A percentile compares a stretch with the other conserved stretches of the same genome.
phyloP scores from a whole-genome alignment of 2,329 filamentous ascomycete genomes.

The Monosporascus sp. region DNA sequence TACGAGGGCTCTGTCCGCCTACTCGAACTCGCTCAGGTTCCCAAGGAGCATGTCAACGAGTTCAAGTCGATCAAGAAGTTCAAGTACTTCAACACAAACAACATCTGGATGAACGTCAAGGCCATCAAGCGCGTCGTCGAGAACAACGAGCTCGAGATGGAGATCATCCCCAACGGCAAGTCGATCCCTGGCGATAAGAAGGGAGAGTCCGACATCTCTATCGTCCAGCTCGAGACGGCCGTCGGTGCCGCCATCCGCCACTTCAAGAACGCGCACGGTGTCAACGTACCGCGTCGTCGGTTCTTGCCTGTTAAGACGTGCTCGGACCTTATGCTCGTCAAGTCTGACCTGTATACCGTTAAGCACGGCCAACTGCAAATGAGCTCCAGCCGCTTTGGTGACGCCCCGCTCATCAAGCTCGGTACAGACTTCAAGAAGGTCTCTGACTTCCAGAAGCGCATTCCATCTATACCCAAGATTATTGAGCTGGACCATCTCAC shows the following conservation, averaged over 20 bases:
- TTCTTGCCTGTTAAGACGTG: slow-evolving; percentile 99
- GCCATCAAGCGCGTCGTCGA: slow-evolving; percentile 98
- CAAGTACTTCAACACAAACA: slow-evolving; percentile 99
- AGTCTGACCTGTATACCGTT: slow-evolving; percentile 97
- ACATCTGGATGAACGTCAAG: slow-evolving; percentile 98
- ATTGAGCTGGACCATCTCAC: slow-evolving; percentile 92
- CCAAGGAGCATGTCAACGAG: slow-evolving; percentile 99
- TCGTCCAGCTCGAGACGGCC: slow-evolving; percentile 96
- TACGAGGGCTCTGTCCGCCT: slow-evolving; percentile 96
- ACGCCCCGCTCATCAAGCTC: slow-evolving; percentile 97
- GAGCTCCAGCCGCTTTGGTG: slow-evolving; percentile 92
- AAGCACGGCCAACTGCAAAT: slow-evolving; percentile 98
- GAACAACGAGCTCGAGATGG: slow-evolving; percentile 97
- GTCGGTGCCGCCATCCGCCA: slow-evolving; percentile 98
- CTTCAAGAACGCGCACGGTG: slow-evolving; percentile 97
- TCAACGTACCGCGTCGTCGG: slow-evolving; percentile 94
- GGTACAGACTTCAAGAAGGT: slow-evolving; percentile 99
- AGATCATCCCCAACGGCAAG: slow-evolving; percentile 99
- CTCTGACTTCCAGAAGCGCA: slow-evolving; percentile 87
- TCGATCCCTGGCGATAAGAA: slow-evolving; percentile 98
- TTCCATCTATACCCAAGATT: slow-evolving; percentile 83
- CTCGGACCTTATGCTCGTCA: slow-evolving; percentile 98
- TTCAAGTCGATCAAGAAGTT: slow-evolving; percentile 99
- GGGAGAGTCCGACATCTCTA: slow-evolving; percentile 96
- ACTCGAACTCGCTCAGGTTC: slow-evolving; percentile 97